A percentile compares a stretch with the other conserved stretches of the same genome.
Conservation (phyloP, 75 land plant genomes). For the Sequoia sempervirens region DNA sequence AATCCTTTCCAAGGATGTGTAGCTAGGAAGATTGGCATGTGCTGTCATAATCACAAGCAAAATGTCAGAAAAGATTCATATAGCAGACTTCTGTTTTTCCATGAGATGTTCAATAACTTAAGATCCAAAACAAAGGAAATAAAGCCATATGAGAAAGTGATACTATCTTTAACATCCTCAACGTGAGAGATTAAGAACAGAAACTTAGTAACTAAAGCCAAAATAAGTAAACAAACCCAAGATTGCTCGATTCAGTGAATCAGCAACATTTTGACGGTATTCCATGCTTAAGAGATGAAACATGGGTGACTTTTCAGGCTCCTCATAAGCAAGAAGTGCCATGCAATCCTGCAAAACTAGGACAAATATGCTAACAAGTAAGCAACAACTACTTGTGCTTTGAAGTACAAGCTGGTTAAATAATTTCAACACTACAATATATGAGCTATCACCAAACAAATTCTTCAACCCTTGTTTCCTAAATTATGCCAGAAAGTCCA, state of each 20-base stretch:
- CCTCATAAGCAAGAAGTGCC: slow-evolving; percentile 92
- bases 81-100: no score
- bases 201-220: background rate
- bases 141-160: background rate
- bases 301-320: slow-evolving; percentile 95
- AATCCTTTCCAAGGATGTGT: no score
- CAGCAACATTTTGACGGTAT: slow-evolving; percentile 79
- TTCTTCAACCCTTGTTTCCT: background rate
- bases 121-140: background rate
- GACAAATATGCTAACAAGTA: slow-evolving; percentile 4
- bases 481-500: background rate
- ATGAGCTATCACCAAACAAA: background rate
- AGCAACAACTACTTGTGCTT: background rate
- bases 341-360: slow-evolving; percentile 66
- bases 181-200: background rate
- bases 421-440: background rate
- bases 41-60: no score
- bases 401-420: slow-evolving; percentile 1
- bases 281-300: slow-evolving; percentile 75
- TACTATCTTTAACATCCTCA: background rate
- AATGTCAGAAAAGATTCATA: no score
- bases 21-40: no score
- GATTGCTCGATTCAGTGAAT: slow-evolving; percentile 69
- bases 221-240: slow-evolving; percentile 44
- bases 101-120: background rate